Conservation (phyloP, 1,139 yeast genomes). For the Blastobotrys malaysiensis region DNA sequence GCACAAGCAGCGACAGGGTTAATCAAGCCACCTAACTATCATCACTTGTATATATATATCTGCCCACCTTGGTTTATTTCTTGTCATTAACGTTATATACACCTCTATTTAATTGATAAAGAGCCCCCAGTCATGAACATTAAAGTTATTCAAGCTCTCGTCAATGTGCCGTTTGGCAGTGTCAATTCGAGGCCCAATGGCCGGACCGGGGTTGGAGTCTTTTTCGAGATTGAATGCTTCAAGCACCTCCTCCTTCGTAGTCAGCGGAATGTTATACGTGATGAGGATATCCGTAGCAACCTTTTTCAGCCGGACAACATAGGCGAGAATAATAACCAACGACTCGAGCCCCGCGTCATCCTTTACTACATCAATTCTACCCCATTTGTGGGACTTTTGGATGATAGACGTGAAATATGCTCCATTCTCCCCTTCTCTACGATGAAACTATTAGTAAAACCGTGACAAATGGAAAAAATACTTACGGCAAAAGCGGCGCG, state of each 20-base stretch:
- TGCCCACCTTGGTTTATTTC: background rate
- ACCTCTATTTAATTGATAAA: constrained; percentile 29
- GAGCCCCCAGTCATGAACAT: constrained; percentile 41
- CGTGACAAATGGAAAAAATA: background rate
- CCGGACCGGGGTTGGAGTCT: constrained; percentile 12
- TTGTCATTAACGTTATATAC: background rate
- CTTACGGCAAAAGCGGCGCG: background rate
- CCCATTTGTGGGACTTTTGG: constrained; percentile 45
- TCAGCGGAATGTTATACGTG: constrained; percentile 53
- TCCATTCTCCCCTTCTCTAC: background rate
- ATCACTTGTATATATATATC: constrained; percentile 4
- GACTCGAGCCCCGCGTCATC: constrained; percentile 15
- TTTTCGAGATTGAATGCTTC: constrained; percentile 26
- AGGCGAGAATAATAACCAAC: constrained; percentile 31
- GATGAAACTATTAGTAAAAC: background rate
- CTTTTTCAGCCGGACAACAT: constrained; percentile 37
- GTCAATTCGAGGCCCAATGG: constrained; percentile 14
- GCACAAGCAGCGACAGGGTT: constrained; percentile 97
- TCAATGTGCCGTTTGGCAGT: constrained; percentile 21
- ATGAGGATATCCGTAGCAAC: constrained; percentile 59
- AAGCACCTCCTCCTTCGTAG: constrained; percentile 13
- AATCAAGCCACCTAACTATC: constrained; percentile 15
- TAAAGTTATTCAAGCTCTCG: constrained; percentile 27
- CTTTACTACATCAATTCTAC: constrained; percentile 32
- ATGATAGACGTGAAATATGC: constrained; percentile 1